These are phyloP conservation scores for Cercophora scortea DNA, from an alignment of 495 filamentous ascomycete species.

Conservation along the genomic window DNA sequence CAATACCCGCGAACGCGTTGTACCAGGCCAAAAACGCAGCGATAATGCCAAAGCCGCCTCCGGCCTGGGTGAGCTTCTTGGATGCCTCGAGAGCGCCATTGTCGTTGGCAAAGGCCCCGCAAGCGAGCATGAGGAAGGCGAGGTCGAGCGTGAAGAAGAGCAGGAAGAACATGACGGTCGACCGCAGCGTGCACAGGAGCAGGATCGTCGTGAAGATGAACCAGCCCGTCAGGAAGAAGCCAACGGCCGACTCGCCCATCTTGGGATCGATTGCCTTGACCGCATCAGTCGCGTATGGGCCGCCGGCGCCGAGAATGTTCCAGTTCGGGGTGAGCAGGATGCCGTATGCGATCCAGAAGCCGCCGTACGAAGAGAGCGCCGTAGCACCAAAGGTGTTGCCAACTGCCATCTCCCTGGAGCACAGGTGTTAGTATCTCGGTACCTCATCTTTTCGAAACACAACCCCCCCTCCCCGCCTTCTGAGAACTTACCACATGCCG, in stretches of 20 bases:
- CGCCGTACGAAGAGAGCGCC: constrained; percentile 91
- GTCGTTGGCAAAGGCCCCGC: constrained; percentile 53
- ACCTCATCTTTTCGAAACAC: background rate
- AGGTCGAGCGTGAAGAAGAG: constrained; percentile 93
- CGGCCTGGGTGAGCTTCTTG: constrained; percentile 57
- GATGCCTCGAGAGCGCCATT: constrained; percentile 17
- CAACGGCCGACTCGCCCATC: constrained; percentile 56
- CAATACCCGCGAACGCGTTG: constrained; percentile 92
- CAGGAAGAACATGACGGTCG: constrained; percentile 91
- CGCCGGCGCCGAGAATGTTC: constrained; percentile 52
- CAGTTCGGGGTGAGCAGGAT: constrained; percentile 72
- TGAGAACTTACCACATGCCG: constrained; percentile 88
- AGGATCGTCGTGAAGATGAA: constrained; percentile 96
- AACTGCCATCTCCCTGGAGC: constrained; percentile 86
- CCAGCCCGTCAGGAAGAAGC: constrained; percentile 87
- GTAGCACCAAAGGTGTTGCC: constrained; percentile 98
- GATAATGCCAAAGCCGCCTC: constrained; percentile 80
- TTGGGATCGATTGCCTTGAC: constrained; percentile 23
- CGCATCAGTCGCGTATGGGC: constrained; percentile 30
- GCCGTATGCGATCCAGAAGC: constrained; percentile 92
- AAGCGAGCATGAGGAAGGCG: constrained; percentile 81
- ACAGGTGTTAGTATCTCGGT: background rate
- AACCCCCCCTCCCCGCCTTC: background rate
- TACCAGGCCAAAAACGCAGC: constrained; percentile 94
- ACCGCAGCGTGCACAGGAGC: constrained; percentile 81